Conservation (phyloP, 495 filamentous ascomycete genomes). For the Poronia punctata region DNA sequence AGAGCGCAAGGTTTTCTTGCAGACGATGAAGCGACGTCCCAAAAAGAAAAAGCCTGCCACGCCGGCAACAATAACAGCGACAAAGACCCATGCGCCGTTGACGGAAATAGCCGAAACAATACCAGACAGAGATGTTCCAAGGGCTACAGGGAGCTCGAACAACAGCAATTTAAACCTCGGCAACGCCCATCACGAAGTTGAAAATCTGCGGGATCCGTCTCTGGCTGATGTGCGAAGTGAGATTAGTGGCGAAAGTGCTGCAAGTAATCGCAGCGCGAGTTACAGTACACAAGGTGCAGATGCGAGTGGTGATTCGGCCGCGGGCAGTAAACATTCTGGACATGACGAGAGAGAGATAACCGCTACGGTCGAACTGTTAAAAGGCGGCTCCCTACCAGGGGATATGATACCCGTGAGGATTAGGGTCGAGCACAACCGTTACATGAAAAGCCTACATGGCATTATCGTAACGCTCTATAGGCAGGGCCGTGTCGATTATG, state of each 20-base stretch:
- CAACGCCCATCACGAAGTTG: slow-evolving; percentile 15
- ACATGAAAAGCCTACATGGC: slow-evolving; percentile 81
- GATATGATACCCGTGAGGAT: slow-evolving; percentile 76
- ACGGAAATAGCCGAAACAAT: slow-evolving; percentile 23
- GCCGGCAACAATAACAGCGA: slow-evolving; percentile 16
- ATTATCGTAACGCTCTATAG: slow-evolving; percentile 91
- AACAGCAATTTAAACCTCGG: slow-evolving; percentile 34
- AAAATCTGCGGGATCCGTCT: slow-evolving; percentile 23
- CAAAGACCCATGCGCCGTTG: slow-evolving; percentile 12
- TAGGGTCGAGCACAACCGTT: slow-evolving; percentile 75
- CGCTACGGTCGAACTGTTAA: slow-evolving; percentile 74
- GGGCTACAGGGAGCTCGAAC: slow-evolving; percentile 35
- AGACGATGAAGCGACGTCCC: slow-evolving; percentile 56
- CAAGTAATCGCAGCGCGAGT: slow-evolving; percentile 34
- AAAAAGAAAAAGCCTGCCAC: slow-evolving; percentile 41
- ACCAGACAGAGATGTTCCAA: slow-evolving; percentile 32
- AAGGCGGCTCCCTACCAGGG: slow-evolving; percentile 79
- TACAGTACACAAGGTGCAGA: slow-evolving; percentile 30
- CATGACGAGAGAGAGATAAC: slow-evolving; percentile 64
- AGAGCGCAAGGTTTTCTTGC: slow-evolving; percentile 71
- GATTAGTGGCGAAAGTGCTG: slow-evolving; percentile 39
- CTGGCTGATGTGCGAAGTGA: slow-evolving; percentile 39
- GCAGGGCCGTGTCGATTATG: slow-evolving; percentile 83
- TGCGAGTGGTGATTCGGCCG: slow-evolving; percentile 22
- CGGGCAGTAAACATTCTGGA: slow-evolving; percentile 20